These are phyloP conservation scores for Talaromyces sp. DNA, from an alignment of 2,329 filamentous ascomycete genomes.

Conservation along the genomic window DNA sequence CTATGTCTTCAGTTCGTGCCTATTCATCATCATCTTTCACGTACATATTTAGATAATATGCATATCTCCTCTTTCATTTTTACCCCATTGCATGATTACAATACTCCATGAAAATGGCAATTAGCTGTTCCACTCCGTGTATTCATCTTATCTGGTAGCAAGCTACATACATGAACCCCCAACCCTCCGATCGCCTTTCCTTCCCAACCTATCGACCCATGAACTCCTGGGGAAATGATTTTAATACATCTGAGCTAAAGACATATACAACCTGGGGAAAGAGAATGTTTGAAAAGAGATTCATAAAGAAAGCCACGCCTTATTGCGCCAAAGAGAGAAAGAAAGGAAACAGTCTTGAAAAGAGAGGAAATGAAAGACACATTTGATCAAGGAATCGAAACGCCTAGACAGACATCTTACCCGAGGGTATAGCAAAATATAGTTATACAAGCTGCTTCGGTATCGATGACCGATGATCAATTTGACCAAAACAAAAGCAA, in stretches of 20 bases:
- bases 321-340: background rate
- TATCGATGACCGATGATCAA: background rate
- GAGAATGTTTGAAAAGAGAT: background rate
- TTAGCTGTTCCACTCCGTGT: background rate
- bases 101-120: background rate
- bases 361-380: background rate
- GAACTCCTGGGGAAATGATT: too few species aligned
- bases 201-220: background rate
- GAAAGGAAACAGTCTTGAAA: background rate
- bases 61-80: background rate
- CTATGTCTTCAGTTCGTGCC: background rate
- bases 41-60: slow-evolving; percentile 15
- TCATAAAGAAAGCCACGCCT: background rate
- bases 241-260: background rate
- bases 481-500: background rate
- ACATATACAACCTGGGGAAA: background rate
- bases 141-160: background rate
- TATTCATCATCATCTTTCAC: background rate
- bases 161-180: background rate
- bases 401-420: background rate
- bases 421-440: background rate
- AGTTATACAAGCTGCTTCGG: background rate
- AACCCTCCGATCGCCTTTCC: background rate
- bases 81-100: background rate
- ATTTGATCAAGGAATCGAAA: background rate